Base-by-base conservation (phyloP, 306 rosid genomes). In the Cucumis melo region DNA sequence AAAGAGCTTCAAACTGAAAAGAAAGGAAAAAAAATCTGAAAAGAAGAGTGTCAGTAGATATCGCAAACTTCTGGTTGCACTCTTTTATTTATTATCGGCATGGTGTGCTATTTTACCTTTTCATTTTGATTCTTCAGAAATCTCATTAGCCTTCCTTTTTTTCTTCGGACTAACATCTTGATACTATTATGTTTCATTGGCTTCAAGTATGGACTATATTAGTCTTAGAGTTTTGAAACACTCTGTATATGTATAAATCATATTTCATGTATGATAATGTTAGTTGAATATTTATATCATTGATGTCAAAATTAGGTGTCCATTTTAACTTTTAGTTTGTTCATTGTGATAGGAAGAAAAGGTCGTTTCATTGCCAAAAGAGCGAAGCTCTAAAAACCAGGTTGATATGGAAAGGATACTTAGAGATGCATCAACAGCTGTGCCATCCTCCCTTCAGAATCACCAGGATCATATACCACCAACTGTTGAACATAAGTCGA, bases 371-470 rank as follows among this genome's bases (percentile, higher is more conserved):
- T 85, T 81, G 71, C 87, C 83, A 84, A 87, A 85, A 84, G 88
- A 88, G 77, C 82, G 54, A 77, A 76, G 80, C 84, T 73, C 79
- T 75, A 87, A 87, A 82, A 93, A 82, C 82, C 84, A 85, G 77
- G 81, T 86, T 74, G 91, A 80, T 80, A 51, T 62, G 29, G 88
- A 88, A 82, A 88, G 84, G 81, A 78, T 84, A 34, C 70, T 66
- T 72, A 95, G 86, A 88, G 98, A 86, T 76, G 87, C 86, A 85
- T 78, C 75, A 75, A 73, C 87, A 68, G 81, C 82, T 51, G 81
- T 83, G 66, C 81, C 92, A 58, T 81, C 92, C 59, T 85, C 90
- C 48, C 82, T 89, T 20, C 70, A 78, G 80, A 84, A 86, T 84
- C 85, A 92, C 20, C 84, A 91, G 5, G 83, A 81, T 86, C 84